Conservation (phyloP, 2,329 filamentous ascomycete species). For the Biscogniauxia sp. region DNA sequence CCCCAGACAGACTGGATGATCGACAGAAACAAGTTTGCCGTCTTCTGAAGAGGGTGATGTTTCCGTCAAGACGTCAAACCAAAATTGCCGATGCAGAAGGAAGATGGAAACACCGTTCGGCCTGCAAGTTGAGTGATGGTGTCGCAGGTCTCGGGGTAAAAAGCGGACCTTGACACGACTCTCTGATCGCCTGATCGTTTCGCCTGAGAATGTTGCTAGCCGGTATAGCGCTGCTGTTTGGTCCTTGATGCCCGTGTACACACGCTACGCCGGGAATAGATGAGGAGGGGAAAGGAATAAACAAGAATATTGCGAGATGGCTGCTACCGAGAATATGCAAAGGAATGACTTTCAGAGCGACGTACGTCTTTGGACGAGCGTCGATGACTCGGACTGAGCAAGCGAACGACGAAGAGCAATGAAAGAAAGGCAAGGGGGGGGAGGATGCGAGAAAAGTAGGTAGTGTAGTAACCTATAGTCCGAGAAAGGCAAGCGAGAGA, state of each 20-base stretch:
- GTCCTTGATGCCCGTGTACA: slow-evolving; percentile 9
- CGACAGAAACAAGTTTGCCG: slow-evolving; percentile 35
- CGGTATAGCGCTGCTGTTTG: slow-evolving; percentile 8
- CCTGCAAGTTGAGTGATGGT: slow-evolving; percentile 33
- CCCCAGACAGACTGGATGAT: slow-evolving; percentile 35
- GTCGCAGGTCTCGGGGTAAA: slow-evolving; percentile 38
- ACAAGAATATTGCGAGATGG: slow-evolving; percentile 7
- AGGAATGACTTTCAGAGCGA: neutral
- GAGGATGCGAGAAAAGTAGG: neutral
- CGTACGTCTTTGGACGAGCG: neutral
- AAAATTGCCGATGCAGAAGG: slow-evolving; percentile 21
- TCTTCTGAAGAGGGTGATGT: slow-evolving; percentile 22
- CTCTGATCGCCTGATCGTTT: slow-evolving; percentile 14
- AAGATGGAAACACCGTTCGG: slow-evolving; percentile 32
- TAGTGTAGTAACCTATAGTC: neutral
- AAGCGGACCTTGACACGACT: slow-evolving; percentile 23
- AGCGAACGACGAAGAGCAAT: neutral
- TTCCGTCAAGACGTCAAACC: slow-evolving; percentile 20
- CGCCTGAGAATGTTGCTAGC: slow-evolving; percentile 18
- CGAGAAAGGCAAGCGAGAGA: neutral
- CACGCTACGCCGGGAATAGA: neutral
- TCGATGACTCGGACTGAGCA: neutral
- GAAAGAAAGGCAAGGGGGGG: neutral
- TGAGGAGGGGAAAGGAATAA: neutral
- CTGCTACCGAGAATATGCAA: neutral